phyloP scores from a whole-genome alignment of 495 filamentous ascomycete genomes.

The Talaromyces wortmannii region DNA sequence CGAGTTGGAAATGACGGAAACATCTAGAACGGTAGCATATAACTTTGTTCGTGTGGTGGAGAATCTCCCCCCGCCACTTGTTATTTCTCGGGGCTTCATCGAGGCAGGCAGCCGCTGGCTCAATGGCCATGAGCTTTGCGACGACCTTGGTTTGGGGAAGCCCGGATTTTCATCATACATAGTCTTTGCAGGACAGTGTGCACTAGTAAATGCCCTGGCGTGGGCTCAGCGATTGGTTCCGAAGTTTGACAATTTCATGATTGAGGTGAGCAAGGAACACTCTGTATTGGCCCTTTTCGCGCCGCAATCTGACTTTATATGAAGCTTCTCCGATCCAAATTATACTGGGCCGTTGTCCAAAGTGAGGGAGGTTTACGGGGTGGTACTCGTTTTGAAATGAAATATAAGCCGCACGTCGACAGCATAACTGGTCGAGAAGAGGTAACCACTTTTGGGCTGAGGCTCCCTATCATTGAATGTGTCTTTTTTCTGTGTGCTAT shows the following conservation, averaged over 20 bases:
- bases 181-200: constrained; percentile 36
- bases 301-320: not conserved
- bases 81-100: constrained; percentile 33
- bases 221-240: constrained; percentile 29
- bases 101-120: constrained; percentile 42
- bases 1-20: constrained; percentile 53
- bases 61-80: constrained; percentile 49
- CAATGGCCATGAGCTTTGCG: constrained; percentile 42
- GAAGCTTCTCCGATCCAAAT: constrained; percentile 1
- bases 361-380: constrained; percentile 29
- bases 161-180: constrained; percentile 36
- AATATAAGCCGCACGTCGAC: not conserved
- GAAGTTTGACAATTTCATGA: constrained; percentile 22
- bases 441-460: not conserved
- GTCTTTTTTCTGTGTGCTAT: not conserved
- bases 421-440: not conserved
- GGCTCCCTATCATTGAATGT: not conserved
- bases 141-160: constrained; percentile 46
- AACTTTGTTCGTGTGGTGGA: constrained; percentile 62
- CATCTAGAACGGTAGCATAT: constrained; percentile 52
- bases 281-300: constrained; percentile 13
- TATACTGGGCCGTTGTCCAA: constrained; percentile 26
- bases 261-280: constrained; percentile 11
- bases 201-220: constrained; percentile 35
- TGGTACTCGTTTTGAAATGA: not conserved